Conservation (phyloP, 257 asterid species). For the Primulina tabacum region DNA sequence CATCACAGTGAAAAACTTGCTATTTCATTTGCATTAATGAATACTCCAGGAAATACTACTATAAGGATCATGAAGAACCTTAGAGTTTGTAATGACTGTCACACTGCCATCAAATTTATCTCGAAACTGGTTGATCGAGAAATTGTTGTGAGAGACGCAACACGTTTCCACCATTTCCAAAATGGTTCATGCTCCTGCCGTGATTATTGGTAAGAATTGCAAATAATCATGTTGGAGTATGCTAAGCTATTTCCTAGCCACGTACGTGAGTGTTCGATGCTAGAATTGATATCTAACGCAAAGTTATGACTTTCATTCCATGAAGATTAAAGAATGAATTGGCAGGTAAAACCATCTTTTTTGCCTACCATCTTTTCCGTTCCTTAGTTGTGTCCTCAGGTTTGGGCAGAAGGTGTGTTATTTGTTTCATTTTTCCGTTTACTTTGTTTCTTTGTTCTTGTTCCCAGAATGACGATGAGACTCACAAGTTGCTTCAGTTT, state of each 20-base stretch:
- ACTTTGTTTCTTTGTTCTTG: no score
- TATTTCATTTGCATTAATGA: conserved; percentile 68
- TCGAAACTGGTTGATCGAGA: conserved; percentile 62
- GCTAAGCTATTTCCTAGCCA: no score
- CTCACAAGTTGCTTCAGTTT: conserved; percentile 97
- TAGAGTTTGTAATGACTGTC: conserved; percentile 88
- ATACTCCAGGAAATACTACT: conserved; percentile 61
- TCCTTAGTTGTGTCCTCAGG: not conserved
- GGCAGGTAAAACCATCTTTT: no score
- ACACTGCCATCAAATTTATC: conserved; percentile 69
- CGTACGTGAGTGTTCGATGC: no score
- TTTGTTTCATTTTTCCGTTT: no score
- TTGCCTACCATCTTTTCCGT: not conserved
- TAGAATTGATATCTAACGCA: no score
- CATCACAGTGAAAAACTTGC: conserved; percentile 93
- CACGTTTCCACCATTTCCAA: conserved; percentile 85
- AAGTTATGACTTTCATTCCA: no score
- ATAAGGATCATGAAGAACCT: conserved; percentile 88
- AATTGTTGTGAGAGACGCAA: conserved; percentile 68
- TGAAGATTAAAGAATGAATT: no score
- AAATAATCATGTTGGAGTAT: no score
- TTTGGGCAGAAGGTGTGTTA: no score
- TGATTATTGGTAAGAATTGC: conserved; percentile 55
- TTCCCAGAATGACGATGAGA: conserved; percentile 29
- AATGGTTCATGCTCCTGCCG: conserved; percentile 70